These are phyloP conservation scores for Penicillium roqueforti DNA, from an alignment of 495 filamentous ascomycete species.

Conservation along the genomic window DNA sequence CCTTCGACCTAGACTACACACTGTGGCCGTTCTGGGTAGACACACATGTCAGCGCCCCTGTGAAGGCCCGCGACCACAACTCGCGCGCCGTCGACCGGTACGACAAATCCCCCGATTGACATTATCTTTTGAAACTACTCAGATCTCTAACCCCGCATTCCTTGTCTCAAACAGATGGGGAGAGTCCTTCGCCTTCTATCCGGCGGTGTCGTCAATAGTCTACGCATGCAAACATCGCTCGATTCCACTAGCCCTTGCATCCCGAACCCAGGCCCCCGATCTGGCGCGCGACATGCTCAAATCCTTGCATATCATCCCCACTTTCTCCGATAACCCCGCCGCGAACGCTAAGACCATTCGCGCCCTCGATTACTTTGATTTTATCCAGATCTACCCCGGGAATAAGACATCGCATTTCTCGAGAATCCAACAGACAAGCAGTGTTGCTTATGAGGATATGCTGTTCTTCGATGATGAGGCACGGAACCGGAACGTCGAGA, in stretches of 20 bases:
- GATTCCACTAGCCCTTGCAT: slow-evolving; percentile 71
- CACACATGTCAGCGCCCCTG: slow-evolving; percentile 79
- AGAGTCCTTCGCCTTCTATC: slow-evolving; percentile 78
- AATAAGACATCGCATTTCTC: slow-evolving; percentile 84
- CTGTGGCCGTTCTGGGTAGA: slow-evolving; percentile 98
- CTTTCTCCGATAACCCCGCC: slow-evolving; percentile 39
- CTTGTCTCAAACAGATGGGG: slow-evolving; percentile 48
- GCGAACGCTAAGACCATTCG: slow-evolving; percentile 39
- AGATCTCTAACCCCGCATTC: slow-evolving; percentile 6
- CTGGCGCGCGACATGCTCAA: slow-evolving; percentile 77
- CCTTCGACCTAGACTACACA: slow-evolving; percentile 96
- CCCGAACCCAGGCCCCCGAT: slow-evolving; percentile 77
- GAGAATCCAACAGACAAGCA: slow-evolving; percentile 61
- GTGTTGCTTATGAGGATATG: slow-evolving; percentile 70
- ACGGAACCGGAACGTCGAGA: slow-evolving; percentile 81
- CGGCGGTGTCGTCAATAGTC: slow-evolving; percentile 69
- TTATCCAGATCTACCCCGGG: slow-evolving; percentile 82
- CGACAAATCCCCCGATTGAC: not conserved
- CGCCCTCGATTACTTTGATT: slow-evolving; percentile 75
- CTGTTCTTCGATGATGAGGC: slow-evolving; percentile 95
- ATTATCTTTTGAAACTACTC: not conserved
- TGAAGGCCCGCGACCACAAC: slow-evolving; percentile 60
- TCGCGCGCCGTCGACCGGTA: slow-evolving; percentile 50
- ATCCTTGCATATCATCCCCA: slow-evolving; percentile 61
- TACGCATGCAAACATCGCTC: slow-evolving; percentile 51